phyloP scores from a whole-genome alignment of 768 basidiomycete genomes.

The Mycena alexandri region DNA sequence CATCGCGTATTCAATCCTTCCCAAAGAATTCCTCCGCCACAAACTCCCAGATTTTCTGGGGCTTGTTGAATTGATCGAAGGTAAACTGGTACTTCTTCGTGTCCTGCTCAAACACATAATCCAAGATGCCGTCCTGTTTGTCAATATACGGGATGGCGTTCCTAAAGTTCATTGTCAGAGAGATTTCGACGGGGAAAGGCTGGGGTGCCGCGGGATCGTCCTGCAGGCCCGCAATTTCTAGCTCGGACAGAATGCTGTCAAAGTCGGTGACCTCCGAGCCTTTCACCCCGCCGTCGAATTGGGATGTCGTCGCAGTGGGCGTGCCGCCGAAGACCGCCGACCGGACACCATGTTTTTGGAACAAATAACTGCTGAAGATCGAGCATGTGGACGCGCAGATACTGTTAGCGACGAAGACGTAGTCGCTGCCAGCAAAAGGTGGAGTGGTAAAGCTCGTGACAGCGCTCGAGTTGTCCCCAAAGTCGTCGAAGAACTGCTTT shows the following conservation, averaged over 20 bases:
- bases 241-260: constrained; percentile 26
- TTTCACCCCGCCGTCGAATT: constrained; percentile 37
- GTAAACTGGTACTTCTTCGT: constrained; percentile 39
- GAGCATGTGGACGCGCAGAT: constrained; percentile 36
- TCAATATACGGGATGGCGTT: constrained; percentile 37
- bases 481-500: constrained; percentile 36
- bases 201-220: constrained; percentile 36
- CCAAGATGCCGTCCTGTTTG: constrained; percentile 34
- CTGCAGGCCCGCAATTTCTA: constrained; percentile 27
- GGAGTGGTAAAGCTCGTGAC: constrained; percentile 36
- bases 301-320: constrained; percentile 22
- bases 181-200: constrained; percentile 31
- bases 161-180: constrained; percentile 33
- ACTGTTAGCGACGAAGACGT: constrained; percentile 31
- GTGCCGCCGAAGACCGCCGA: constrained; percentile 37
- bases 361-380: constrained; percentile 30
- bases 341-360: constrained; percentile 36
- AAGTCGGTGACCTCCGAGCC: constrained; percentile 35
- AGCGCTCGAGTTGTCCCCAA: constrained; percentile 24
- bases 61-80: constrained; percentile 27
- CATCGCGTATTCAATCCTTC: background rate
- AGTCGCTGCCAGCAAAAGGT: constrained; percentile 34
- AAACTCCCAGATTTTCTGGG: constrained; percentile 36
- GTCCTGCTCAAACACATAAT: constrained; percentile 36
- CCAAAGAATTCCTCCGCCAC: constrained; percentile 35